Conservation (phyloP, 306 rosid genomes). For the Fragaria iinumae region DNA sequence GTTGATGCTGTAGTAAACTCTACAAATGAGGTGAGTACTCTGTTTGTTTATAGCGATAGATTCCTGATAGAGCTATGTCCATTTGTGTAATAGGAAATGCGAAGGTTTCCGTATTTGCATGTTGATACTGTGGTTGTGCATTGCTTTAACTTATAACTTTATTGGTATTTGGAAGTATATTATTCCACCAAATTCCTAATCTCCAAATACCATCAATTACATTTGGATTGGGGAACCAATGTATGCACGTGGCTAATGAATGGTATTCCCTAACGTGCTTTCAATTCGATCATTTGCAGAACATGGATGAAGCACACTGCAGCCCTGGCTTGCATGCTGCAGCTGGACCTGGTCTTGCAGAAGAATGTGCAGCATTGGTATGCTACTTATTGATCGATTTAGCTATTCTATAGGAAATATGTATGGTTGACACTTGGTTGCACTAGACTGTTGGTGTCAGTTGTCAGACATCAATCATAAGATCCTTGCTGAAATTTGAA, state of each 20-base stretch:
- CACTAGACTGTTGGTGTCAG: constrained; percentile 14
- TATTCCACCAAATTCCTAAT: not conserved
- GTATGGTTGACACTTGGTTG: constrained; percentile 2
- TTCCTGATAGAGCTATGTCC: not conserved
- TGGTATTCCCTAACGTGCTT: constrained; percentile 21
- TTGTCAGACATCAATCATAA: not conserved
- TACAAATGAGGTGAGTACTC: constrained; percentile 74
- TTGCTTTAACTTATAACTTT: not conserved
- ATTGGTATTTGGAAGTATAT: not conserved
- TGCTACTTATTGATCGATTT: constrained; percentile 9
- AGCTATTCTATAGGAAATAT: not conserved
- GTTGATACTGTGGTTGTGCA: not conserved
- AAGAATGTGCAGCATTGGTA: constrained; percentile 94
- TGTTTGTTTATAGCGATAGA: not conserved
- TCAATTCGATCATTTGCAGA: constrained; percentile 44
- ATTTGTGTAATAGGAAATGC: not conserved
- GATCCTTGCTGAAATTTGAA: not conserved
- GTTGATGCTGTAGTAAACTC: constrained; percentile 99
- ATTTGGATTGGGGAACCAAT: constrained; percentile 16
- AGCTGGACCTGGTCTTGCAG: constrained; percentile 97
- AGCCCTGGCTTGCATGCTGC: constrained; percentile 94
- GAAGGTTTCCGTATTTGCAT: not conserved
- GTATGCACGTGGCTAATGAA: constrained; percentile 18
- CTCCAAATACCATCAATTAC: constrained; percentile 12
- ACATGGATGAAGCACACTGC: constrained; percentile 96